phyloP scores from a whole-genome alignment of 1,284 basidiomycete genomes.

The Hemileia vastatrix region DNA sequence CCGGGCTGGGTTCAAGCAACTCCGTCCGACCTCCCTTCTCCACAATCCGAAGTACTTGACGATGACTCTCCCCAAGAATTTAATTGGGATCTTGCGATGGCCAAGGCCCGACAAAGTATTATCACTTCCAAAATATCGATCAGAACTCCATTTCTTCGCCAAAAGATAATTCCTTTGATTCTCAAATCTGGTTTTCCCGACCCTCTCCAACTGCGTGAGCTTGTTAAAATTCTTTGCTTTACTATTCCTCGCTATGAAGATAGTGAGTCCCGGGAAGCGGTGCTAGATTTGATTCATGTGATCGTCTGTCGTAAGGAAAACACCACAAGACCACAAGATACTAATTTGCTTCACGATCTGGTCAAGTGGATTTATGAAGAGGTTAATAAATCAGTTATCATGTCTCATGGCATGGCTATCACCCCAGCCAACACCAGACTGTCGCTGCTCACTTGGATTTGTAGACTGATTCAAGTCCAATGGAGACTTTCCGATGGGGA shows the following conservation, averaged over 20 bases:
- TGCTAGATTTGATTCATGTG: slow-evolving; percentile 5
- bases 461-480: slow-evolving; percentile 9
- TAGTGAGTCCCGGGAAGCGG: slow-evolving; percentile 16
- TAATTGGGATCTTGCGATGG: slow-evolving; percentile 11
- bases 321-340: no score
- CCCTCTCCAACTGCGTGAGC: not conserved
- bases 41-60: not conserved
- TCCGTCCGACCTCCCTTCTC: not conserved
- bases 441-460: slow-evolving; percentile 18
- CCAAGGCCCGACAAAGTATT: slow-evolving; percentile 9
- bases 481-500: no score
- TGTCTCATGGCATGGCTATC: slow-evolving; percentile 3
- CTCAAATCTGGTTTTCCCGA: not conserved
- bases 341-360: no score
- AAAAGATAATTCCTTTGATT: slow-evolving; percentile 11
- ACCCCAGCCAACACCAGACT: slow-evolving; percentile 18
- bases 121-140: slow-evolving; percentile 20
- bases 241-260: slow-evolving; percentile 24
- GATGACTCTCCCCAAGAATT: not conserved
- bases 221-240: slow-evolving; percentile 18
- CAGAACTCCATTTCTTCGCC: slow-evolving; percentile 13
- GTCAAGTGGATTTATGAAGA: slow-evolving; percentile 23
- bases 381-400: slow-evolving; percentile 3
- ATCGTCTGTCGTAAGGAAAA: slow-evolving; percentile 15
- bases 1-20: not conserved